Base-by-base conservation (phyloP, 164 flowering plant genomes). In the Malania oleifera region DNA sequence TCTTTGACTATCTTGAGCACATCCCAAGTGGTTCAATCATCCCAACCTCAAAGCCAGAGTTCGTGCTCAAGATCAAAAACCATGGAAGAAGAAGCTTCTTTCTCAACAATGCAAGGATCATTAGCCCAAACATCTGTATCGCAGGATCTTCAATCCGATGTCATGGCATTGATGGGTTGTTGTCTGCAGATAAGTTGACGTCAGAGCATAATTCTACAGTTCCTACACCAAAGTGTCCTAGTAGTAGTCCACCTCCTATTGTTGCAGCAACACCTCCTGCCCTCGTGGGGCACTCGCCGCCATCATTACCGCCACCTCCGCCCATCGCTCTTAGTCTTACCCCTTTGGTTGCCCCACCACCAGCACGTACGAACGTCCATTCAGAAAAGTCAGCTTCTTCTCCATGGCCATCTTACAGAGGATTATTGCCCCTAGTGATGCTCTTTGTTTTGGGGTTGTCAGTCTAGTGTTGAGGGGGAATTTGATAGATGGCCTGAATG, bases 81-180 rank as follows among this genome's bases (percentile, higher is more conserved):
- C 51, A 70, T 34, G 91, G 96, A 0, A 58, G 82, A 52, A 67
- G 59, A 25, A 74, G 59, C 44, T 81, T 71, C 61, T 76, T 56
- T 54, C 76, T 92, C 27, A 84, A 82, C 73, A 79, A 85, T 58
- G 87, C 73, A 0, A 71, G 64, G 35, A 48, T 92, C 47, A 57
- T 74, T 34, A 84, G 85, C 55, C 93, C 95, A 2, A 80, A 92
- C 46, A 67, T 92, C 18, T 92, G 96, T 67, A 67, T 68, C 6
- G 49, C 58, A 0, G 85, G 86, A n/a, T 65, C 76, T 45, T 70
- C 86, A 2, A 73, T 92, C 54, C 71, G 86, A 44, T 92, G 98
- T 64, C 96, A 92, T 67, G 98, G 96, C 49, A 75, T 92, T n/a
- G 82, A 85, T 40, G 83, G 81, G 0, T 81, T 82, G 19, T 41